Base-by-base conservation (phyloP, 78 protist species). In the Protostelium mycophagum region DNA sequence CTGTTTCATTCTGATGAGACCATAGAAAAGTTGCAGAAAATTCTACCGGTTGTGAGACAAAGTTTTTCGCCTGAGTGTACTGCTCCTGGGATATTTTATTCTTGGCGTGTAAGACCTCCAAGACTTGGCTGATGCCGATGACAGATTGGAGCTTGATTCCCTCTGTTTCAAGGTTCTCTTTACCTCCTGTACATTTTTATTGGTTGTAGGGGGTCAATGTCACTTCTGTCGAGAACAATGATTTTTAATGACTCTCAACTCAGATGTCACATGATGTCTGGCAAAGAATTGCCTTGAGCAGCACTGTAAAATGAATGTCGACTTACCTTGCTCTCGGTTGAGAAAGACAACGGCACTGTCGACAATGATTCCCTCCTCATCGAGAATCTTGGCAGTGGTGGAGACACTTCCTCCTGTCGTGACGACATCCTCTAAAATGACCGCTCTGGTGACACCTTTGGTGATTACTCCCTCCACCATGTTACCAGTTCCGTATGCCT, bases 341-440 rank as follows among this genome's bases (percentile, higher is more conserved):
- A 96, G 89, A 1, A 96, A 89, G 16, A 96, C 98, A 0, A 96
- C 95, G 0, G 91, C 96, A 51, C 93, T 95, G 28, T 87, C 87
- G n/a, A 92, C 96, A 0, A 0, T 34, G 51, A 96, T 83, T 36
- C 95, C 94, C 1, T 87, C 96, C 36, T 83, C 38, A 28, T 90
- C 91, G n/a, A 96, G 86, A 37, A 85, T 91, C 87, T 90, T 91
- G 35, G 88, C 91, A 9, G 96, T 94, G 86, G 94, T 96, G 34
- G 92, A 34, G 5, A 94, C 96, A 31, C 92, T 89, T 0, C 92
- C 96, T 84, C 98, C 98, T 38, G 93, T 85, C 0, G 97, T 93
- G 85, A 96, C 96, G 36, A 96, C 89, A 89, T 96, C 98, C 34
- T 96, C 98, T 28, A 96, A 89, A 63, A 96, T 91, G 35, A 96